Evolutionary conservation across 148 eudicot genomes (phyloP).

Genomic region (Selenicereus undatus): DNA sequence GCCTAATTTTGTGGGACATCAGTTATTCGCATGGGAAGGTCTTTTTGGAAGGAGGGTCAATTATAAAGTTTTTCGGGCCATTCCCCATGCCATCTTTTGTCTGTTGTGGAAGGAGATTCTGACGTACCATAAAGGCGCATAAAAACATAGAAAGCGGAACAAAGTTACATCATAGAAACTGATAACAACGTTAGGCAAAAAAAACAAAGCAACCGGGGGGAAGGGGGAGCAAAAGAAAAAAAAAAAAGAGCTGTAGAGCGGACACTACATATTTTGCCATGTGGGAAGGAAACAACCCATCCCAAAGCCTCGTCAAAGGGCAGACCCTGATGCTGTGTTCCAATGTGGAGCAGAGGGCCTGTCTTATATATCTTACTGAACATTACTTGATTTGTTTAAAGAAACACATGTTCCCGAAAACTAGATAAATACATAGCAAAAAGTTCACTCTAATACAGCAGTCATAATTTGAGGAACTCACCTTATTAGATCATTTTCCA

Average conservation of each 20-base stretch:
- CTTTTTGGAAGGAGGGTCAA: too few relatives aligned
- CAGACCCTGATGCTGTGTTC: neutral
- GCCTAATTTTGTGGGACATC: too few relatives aligned
- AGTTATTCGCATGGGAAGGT: too few relatives aligned
- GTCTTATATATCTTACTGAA: neutral
- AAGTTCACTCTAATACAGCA: neutral
- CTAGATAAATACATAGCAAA: neutral
- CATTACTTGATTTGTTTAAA: neutral
- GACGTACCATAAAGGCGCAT: neutral
- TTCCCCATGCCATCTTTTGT: too few relatives aligned
- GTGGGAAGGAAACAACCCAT: neutral
- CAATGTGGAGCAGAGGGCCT: neutral
- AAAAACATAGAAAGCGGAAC: too few relatives aligned
- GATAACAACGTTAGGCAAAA: neutral
- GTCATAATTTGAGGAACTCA: conserved; percentile 22
- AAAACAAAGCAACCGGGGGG: neutral
- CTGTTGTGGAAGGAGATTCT: neutral
- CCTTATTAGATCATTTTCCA: conserved; percentile 68
- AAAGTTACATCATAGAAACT: too few relatives aligned
- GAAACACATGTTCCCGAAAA: neutral
- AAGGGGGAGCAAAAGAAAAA: neutral
- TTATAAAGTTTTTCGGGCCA: too few relatives aligned
- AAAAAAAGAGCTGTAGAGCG: neutral
- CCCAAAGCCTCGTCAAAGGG: neutral
- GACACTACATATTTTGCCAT: neutral